Evolutionary conservation across 1,139 yeast genomes (phyloP).

Genomic region (Sugiyamaella sp.): DNA sequence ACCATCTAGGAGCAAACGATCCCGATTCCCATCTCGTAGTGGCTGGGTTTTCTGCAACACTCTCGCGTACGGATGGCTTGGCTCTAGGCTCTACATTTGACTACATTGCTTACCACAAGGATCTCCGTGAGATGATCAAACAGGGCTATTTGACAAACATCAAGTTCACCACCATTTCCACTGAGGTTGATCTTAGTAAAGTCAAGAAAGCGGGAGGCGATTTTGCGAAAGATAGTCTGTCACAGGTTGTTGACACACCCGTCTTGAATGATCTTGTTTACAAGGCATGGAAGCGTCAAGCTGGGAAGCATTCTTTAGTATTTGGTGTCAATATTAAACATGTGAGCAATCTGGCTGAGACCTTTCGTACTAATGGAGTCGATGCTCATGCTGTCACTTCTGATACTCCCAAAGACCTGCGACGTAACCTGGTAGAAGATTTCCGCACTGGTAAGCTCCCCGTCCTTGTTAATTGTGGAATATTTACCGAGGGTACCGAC

Average conservation of each 20-base stretch:
- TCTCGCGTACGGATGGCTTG: constrained; percentile 65
- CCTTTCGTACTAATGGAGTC: constrained; percentile 62
- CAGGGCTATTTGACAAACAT: constrained; percentile 74
- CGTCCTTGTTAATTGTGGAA: constrained; percentile 84
- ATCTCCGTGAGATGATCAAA: constrained; percentile 65
- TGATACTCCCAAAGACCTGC: constrained; percentile 55
- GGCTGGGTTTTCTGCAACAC: constrained; percentile 88
- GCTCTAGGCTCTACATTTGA: constrained; percentile 67
- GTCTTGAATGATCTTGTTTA: constrained; percentile 59
- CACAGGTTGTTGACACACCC: constrained; percentile 57
- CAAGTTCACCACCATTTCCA: constrained; percentile 59
- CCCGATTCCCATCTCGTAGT: constrained; percentile 54
- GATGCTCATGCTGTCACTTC: constrained; percentile 78
- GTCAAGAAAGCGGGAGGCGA: constrained; percentile 51
- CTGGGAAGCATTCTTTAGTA: constrained; percentile 64
- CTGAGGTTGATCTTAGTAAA: constrained; percentile 44
- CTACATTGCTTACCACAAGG: constrained; percentile 71
- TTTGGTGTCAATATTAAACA: constrained; percentile 80
- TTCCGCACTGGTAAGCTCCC: constrained; percentile 66
- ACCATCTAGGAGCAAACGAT: constrained; percentile 55
- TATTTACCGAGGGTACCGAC: constrained; percentile 95
- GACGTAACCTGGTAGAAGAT: constrained; percentile 57
- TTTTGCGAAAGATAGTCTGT: constrained; percentile 55
- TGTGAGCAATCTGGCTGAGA: constrained; percentile 56
- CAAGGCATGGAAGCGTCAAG: constrained; percentile 53